phyloP scores from a whole-genome alignment of 345 rosid species.

The Heritiera littoralis region DNA sequence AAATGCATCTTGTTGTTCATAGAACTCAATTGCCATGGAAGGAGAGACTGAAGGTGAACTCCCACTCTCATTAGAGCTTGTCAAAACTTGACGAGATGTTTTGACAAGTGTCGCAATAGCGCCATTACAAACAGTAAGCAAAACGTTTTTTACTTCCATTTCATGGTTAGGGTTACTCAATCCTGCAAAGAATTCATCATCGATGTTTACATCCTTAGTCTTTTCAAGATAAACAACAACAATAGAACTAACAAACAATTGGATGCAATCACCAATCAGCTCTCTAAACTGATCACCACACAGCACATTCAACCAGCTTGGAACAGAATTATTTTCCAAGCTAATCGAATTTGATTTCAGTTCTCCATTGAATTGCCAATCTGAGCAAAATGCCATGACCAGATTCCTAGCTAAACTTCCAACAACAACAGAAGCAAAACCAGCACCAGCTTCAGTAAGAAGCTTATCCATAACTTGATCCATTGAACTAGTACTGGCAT shows the following conservation, averaged over 20 bases:
- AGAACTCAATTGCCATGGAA: conserved; percentile 11
- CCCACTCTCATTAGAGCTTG: conserved; percentile 20
- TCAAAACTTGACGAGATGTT: conserved; percentile 58
- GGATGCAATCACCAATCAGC: conserved; percentile 70
- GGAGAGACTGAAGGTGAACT: too few relatives aligned
- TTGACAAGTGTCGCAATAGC: conserved; percentile 70
- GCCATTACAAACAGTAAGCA: conserved; percentile 56
- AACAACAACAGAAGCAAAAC: conserved; percentile 73
- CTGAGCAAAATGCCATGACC: conserved; percentile 45
- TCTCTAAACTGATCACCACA: conserved; percentile 46
- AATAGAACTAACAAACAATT: conserved; percentile 42
- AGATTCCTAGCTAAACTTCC: conserved; percentile 84
- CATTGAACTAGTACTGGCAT: conserved; percentile 39
- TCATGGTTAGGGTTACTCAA: conserved; percentile 75
- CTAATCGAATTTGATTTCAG: conserved; percentile 17
- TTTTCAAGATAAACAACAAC: conserved; percentile 58
- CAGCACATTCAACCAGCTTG: conserved; percentile 47
- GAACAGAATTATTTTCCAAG: conserved; percentile 18
- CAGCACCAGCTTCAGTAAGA: conserved; percentile 60
- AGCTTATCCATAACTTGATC: conserved; percentile 66
- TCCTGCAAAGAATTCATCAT: conserved; percentile 66
- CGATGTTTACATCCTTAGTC: conserved; percentile 61
- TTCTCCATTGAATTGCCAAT: neutral
- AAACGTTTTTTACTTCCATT: conserved; percentile 45
- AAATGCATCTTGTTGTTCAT: conserved; percentile 19